phyloP scores from a whole-genome alignment of 208 protist species.

The Acanthamoeba royreba region DNA sequence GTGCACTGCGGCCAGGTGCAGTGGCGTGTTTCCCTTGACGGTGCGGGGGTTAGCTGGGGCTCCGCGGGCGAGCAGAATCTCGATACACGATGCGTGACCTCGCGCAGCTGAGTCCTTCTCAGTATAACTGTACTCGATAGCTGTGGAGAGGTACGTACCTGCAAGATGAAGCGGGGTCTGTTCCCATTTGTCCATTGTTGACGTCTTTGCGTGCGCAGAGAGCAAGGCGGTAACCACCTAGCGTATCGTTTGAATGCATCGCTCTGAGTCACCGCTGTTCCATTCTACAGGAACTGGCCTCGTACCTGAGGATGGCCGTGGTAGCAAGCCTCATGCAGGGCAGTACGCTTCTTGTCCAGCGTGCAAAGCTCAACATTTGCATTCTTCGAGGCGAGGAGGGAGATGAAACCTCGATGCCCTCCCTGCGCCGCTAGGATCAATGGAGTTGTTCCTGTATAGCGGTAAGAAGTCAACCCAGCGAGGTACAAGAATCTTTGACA shows the following conservation, averaged over 20 bases:
- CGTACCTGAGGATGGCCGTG: not conserved
- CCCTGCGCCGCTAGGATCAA: not conserved
- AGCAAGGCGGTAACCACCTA: not conserved
- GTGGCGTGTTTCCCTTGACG: not conserved
- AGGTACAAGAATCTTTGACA: not conserved
- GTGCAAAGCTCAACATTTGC: not conserved
- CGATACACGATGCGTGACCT: not conserved
- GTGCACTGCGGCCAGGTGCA: not conserved
- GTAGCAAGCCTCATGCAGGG: not conserved
- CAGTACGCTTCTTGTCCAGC: not conserved
- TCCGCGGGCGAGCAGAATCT: not conserved
- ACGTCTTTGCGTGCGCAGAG: not conserved
- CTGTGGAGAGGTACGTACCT: not conserved
- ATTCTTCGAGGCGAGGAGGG: not conserved
- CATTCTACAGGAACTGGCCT: too few species aligned
- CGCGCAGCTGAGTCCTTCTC: not conserved
- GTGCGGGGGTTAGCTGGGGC: not conserved
- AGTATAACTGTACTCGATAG: too few species aligned
- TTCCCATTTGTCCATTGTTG: not conserved
- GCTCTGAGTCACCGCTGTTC: too few species aligned
- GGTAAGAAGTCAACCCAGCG: not conserved
- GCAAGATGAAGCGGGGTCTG: not conserved
- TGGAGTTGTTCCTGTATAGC: not conserved
- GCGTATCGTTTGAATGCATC: too few species aligned
- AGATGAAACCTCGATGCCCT: not conserved